Evolutionary conservation across 257 asterid genomes (phyloP).

Genomic region (Solanum piurae): DNA sequence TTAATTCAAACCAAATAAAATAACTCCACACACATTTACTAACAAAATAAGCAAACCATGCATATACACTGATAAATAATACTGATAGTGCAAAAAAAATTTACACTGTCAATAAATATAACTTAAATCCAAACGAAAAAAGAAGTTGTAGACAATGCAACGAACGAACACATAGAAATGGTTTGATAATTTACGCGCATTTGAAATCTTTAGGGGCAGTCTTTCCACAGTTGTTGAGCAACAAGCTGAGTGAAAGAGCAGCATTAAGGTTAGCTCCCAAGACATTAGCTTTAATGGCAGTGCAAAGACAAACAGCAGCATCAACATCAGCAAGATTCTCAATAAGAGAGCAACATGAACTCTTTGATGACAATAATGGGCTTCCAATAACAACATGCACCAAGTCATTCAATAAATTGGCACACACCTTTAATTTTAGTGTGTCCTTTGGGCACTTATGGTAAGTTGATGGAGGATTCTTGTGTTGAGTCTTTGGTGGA

Average conservation of each 20-base stretch:
- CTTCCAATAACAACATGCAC: conserved; percentile 4
- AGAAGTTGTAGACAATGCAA: neutral
- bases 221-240: conserved; percentile 13
- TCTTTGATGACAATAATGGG: neutral
- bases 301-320: conserved; percentile 24
- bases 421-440: conserved; percentile 8
- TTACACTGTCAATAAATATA: neutral
- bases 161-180: neutral
- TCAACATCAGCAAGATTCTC: conserved; percentile 9
- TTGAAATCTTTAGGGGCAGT: neutral
- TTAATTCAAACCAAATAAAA: neutral
- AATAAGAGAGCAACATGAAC: conserved; percentile 9
- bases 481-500: conserved; percentile 6
- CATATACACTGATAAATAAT: neutral
- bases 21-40: neutral
- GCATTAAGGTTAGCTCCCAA: conserved; percentile 5
- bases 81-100: neutral
- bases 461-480: neutral
- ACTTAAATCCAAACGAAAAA: neutral
- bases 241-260: neutral
- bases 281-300: conserved; percentile 12
- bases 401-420: neutral
- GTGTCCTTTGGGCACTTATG: conserved; percentile 7
- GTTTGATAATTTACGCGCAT: neutral
- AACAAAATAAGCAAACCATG: neutral